phyloP scores from a whole-genome alignment of 2,329 filamentous ascomycete species.

The Nothophoma quercina region DNA sequence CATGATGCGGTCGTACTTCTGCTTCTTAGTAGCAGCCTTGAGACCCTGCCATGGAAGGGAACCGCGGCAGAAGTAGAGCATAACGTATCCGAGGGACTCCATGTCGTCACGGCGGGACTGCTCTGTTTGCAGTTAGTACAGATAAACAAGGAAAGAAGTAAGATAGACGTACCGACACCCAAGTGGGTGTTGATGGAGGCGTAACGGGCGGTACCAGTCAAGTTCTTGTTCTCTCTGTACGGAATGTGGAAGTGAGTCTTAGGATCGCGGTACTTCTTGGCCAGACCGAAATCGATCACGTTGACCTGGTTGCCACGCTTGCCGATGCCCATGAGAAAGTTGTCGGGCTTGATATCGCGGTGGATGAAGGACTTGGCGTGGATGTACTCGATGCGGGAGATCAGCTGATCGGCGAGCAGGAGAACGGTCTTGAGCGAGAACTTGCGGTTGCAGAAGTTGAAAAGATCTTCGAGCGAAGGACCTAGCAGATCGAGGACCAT shows the following conservation, averaged over 20 bases:
- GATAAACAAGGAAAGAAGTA: neutral
- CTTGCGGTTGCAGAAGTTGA: conserved; percentile 99
- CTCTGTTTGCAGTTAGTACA: conserved; percentile 61
- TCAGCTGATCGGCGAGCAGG: conserved; percentile 94
- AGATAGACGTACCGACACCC: conserved; percentile 74
- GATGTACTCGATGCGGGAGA: conserved; percentile 99
- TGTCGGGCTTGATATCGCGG: conserved; percentile 99
- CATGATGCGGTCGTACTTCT: conserved; percentile 99
- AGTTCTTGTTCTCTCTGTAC: conserved; percentile 99
- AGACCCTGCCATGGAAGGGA: conserved; percentile 98
- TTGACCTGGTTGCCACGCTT: conserved; percentile 99
- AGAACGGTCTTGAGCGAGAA: conserved; percentile 99
- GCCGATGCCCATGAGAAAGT: conserved; percentile 99
- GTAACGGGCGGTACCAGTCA: conserved; percentile 98
- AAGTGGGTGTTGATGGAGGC: conserved; percentile 98
- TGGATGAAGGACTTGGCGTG: conserved; percentile 99
- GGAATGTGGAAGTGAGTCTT: conserved; percentile 99
- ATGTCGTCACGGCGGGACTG: conserved; percentile 99
- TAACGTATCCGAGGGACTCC: conserved; percentile 98
- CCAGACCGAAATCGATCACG: conserved; percentile 97
- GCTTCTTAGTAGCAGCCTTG: conserved; percentile 99
- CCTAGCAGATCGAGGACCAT: conserved; percentile 98
- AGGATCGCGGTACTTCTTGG: conserved; percentile 99
- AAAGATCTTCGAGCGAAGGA: conserved; percentile 94
- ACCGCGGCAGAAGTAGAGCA: conserved; percentile 99